A percentile compares a stretch with the other conserved stretches of the same genome.
These are phyloP conservation scores for Pichia kluyveri DNA, from an alignment of 805 yeast genomes.

Conservation along the genomic window DNA sequence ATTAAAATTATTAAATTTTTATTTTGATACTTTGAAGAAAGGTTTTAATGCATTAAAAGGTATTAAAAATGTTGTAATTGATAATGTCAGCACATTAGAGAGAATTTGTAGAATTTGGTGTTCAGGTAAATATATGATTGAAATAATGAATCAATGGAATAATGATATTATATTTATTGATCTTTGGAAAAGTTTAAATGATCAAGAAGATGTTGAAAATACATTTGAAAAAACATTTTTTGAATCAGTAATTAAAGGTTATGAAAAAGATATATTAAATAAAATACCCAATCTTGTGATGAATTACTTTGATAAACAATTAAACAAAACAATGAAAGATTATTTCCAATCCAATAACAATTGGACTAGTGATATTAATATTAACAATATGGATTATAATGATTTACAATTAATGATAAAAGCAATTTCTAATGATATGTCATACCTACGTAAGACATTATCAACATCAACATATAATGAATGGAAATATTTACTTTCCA, in stretches of 20 bases:
- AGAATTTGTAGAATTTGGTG: conserved; percentile 34
- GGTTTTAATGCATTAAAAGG: conserved; percentile 36
- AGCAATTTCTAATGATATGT: conserved; percentile 21
- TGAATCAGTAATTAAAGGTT: conserved; percentile 16
- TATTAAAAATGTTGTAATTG: conserved; percentile 14
- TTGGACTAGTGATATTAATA: conserved; percentile 17
- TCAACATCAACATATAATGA: conserved; percentile 23
- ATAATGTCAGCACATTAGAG: conserved; percentile 24
- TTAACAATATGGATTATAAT: conserved; percentile 8
- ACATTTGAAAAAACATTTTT: background rate
- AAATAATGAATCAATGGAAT: conserved; percentile 34
- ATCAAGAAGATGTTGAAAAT: conserved; percentile 4
- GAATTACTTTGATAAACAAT: conserved; percentile 27
- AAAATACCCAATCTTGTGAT: conserved; percentile 23
- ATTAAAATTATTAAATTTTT: conserved; percentile 43
- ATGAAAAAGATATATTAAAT: conserved; percentile 22
- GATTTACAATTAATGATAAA: conserved; percentile 21
- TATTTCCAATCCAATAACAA: conserved; percentile 24
- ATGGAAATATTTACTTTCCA: conserved; percentile 19
- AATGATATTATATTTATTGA: conserved; percentile 34
- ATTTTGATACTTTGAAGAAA: conserved; percentile 33
- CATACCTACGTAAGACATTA: conserved; percentile 22
- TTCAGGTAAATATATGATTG: conserved; percentile 27
- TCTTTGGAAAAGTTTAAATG: conserved; percentile 29
- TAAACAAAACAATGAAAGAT: conserved; percentile 28